These are phyloP conservation scores for Kodamaea hsintzibuensis DNA, from an alignment of 805 yeast species.

Conservation along the genomic window DNA sequence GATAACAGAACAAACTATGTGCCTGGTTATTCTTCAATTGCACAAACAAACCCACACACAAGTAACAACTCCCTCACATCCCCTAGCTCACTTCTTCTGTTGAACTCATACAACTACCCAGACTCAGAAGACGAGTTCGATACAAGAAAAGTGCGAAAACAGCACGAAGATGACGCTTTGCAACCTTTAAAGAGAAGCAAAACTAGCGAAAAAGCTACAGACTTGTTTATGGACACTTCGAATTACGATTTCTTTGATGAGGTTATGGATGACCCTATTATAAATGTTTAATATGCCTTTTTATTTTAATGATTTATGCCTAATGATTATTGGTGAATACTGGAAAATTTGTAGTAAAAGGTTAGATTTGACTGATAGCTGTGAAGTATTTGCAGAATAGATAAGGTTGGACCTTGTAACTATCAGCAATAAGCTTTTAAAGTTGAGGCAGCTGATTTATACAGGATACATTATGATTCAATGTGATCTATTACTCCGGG, in stretches of 20 bases:
- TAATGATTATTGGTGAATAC: constrained; percentile 32
- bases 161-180: constrained; percentile 5
- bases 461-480: too few species aligned
- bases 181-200: constrained; percentile 20
- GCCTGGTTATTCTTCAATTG: background rate
- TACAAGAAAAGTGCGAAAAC: constrained; percentile 5
- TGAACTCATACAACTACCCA: constrained; percentile 29
- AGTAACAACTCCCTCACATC: constrained; percentile 27
- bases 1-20: background rate
- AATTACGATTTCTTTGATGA: constrained; percentile 30
- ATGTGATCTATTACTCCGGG: too few species aligned
- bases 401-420: too few species aligned
- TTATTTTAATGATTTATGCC: constrained; percentile 6
- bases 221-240: constrained; percentile 4
- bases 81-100: constrained; percentile 37
- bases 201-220: constrained; percentile 8
- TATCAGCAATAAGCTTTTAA: too few species aligned
- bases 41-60: constrained; percentile 2
- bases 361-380: too few species aligned
- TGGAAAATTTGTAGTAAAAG: too few species aligned
- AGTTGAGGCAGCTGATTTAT: too few species aligned
- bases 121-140: constrained; percentile 14
- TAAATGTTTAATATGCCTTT: constrained; percentile 10
- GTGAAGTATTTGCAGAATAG: too few species aligned
- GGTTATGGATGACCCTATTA: constrained; percentile 23